phyloP scores from a whole-genome alignment of 345 rosid species.

The Schrenkiella parvula region DNA sequence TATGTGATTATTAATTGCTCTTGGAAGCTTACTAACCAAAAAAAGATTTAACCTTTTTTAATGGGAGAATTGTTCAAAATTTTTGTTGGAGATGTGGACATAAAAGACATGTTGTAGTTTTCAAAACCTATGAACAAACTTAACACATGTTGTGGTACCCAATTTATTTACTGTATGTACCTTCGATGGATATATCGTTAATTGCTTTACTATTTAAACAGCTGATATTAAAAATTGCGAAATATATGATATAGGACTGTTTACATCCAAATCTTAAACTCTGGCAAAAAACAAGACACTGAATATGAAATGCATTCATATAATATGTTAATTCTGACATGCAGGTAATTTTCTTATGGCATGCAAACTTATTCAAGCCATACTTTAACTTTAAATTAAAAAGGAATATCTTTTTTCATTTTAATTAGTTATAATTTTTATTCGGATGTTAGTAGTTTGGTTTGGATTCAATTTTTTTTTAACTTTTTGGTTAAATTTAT shows the following conservation, averaged over 20 bases:
- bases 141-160: conserved; percentile 8
- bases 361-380: too few relatives aligned
- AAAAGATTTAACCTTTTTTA: too few relatives aligned
- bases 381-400: too few relatives aligned
- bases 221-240: background rate
- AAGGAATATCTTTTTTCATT: too few relatives aligned
- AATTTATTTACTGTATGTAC: background rate
- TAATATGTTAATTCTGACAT: background rate
- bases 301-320: background rate
- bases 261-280: background rate
- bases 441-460: too few relatives aligned
- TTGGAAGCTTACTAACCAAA: background rate
- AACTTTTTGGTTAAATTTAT: too few relatives aligned
- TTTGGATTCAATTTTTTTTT: too few relatives aligned
- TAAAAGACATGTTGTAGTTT: background rate
- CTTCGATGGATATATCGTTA: background rate
- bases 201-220: background rate
- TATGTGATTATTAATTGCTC: background rate
- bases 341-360: background rate
- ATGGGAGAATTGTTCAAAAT: background rate
- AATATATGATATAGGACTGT: background rate
- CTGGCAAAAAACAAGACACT: background rate
- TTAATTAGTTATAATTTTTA: too few relatives aligned
- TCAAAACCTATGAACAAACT: background rate
- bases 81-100: conserved; percentile 3